phyloP scores from a whole-genome alignment of 352 stramenopile species.

The Halophytophthora batemanensis region DNA sequence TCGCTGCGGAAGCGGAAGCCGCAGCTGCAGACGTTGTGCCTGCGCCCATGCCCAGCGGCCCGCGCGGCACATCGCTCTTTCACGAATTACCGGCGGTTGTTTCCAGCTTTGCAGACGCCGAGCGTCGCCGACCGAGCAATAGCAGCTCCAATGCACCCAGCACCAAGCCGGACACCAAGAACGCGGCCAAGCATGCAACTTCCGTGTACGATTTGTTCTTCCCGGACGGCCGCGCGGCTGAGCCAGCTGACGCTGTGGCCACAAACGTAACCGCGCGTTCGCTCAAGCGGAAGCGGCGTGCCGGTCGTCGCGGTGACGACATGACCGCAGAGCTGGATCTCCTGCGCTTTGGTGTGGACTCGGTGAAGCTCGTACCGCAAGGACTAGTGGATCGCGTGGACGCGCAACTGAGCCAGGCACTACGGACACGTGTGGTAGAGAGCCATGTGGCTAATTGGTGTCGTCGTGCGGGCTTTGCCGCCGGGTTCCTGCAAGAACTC shows the following conservation, averaged over 20 bases:
- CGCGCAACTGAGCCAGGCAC: conserved; percentile 44
- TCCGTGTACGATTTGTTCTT: conserved; percentile 71
- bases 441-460: conserved; percentile 79
- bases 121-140: conserved; percentile 22
- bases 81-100: conserved; percentile 49
- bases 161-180: background rate
- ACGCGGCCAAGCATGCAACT: conserved; percentile 18
- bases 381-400: conserved; percentile 85
- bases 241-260: conserved; percentile 4
- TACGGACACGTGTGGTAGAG: conserved; percentile 45
- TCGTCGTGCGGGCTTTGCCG: conserved; percentile 54
- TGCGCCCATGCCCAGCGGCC: background rate
- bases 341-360: conserved; percentile 68
- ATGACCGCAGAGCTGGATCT: conserved; percentile 37
- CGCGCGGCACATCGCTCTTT: conserved; percentile 37
- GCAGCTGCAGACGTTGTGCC: conserved; percentile 1
- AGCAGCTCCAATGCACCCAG: conserved; percentile 20
- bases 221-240: conserved; percentile 10
- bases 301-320: conserved; percentile 17
- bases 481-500: conserved; percentile 66
- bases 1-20: conserved; percentile 1
- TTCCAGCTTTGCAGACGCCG: conserved; percentile 62
- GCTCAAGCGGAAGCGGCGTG: conserved; percentile 49
- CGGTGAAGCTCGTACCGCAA: conserved; percentile 73
- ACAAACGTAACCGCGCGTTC: conserved; percentile 14